phyloP scores from a whole-genome alignment of 1,284 basidiomycete genomes.

The Naganishia liquefaciens region DNA sequence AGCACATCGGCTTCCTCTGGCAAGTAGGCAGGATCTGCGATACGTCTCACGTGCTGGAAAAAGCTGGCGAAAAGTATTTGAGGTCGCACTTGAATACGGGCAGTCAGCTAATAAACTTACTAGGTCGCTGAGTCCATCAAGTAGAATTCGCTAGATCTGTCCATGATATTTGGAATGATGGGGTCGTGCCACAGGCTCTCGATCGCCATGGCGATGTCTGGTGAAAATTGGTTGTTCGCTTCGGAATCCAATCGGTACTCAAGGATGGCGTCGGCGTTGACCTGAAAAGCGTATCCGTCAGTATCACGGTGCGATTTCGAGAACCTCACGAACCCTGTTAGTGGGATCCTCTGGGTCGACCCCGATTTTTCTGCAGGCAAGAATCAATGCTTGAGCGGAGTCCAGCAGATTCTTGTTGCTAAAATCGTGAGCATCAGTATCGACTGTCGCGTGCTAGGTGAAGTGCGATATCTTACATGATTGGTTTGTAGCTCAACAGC shows the following conservation, averaged over 20 bases:
- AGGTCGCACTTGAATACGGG: background rate
- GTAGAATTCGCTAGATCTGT: conserved; percentile 85
- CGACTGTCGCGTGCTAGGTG: background rate
- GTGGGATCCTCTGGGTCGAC: conserved; percentile 75
- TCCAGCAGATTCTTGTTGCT: conserved; percentile 71
- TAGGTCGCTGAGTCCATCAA: conserved; percentile 94
- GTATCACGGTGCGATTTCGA: background rate
- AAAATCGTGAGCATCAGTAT: conserved; percentile 3
- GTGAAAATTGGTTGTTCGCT: conserved; percentile 49
- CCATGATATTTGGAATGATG: conserved; percentile 81
- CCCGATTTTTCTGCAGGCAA: conserved; percentile 86
- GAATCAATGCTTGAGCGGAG: conserved; percentile 82
- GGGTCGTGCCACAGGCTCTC: conserved; percentile 87
- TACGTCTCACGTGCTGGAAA: conserved; percentile 79
- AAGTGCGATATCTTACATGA: conserved; percentile 58
- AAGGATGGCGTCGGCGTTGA: conserved; percentile 56
- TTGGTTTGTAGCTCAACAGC: conserved; percentile 72
- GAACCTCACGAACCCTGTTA: conserved; percentile 64
- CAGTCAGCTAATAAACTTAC: conserved; percentile 58
- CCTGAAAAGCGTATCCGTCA: conserved; percentile 37
- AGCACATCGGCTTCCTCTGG: conserved; percentile 89
- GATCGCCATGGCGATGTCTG: conserved; percentile 71
- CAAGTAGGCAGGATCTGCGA: conserved; percentile 75
- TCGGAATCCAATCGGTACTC: conserved; percentile 57
- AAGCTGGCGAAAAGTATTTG: conserved; percentile 61